Evolutionary conservation across 2,329 filamentous ascomycete genomes (phyloP), one percentile per base, ranked within the genome.

Genomic region (Exophiala alcalophila): DNA sequence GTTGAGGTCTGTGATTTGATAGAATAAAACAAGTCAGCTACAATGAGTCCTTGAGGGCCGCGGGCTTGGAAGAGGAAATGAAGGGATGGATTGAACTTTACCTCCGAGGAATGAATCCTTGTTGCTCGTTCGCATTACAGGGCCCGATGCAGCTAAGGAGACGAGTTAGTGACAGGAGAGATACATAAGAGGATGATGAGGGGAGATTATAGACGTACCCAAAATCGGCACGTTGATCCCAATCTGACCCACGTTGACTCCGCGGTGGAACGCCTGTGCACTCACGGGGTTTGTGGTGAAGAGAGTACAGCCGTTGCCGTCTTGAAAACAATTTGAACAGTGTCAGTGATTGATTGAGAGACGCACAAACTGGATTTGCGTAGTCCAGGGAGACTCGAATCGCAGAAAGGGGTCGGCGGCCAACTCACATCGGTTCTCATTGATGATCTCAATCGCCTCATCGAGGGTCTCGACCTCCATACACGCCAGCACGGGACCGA

Each of bases 381-480:
- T n/a, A n/a, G n/a, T n/a, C n/a, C n/a, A n/a, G n/a, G n/a, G n/a
- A n/a, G n/a, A n/a, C n/a, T n/a, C n/a, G n/a, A n/a, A n/a, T n/a
- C n/a, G n/a, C n/a, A n/a, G n/a, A n/a, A n/a, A n/a, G n/a, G n/a
- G n/a, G n/a, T n/a, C n/a, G n/a, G n/a, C n/a, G n/a, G n/a, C n/a
- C 7, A 25, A 25, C 23, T 7, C n/a, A 25, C 23, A 63, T 49
- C 50, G 42, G 46, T 53, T 50, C 20, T 39, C 42, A 25, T 50
- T 50, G 16, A 31, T 16, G 8, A 42, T 16, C 42, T 69, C 62
- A 4, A 84, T 73, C 4, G 67, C 80, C 55, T 84, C 77, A n/a
- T 81, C 77, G 53, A 84, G 80, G 0, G 71, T 78, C 14, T 82
- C 74, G 47, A 84, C 84, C 41, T 70, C 70, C 53, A 81, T 79